Percentiles rank a stretch among this genome's conserved stretches.
These are phyloP conservation scores for Leptographium radiaticola DNA, from an alignment of 2,329 filamentous ascomycete species.

Conservation along the genomic window DNA sequence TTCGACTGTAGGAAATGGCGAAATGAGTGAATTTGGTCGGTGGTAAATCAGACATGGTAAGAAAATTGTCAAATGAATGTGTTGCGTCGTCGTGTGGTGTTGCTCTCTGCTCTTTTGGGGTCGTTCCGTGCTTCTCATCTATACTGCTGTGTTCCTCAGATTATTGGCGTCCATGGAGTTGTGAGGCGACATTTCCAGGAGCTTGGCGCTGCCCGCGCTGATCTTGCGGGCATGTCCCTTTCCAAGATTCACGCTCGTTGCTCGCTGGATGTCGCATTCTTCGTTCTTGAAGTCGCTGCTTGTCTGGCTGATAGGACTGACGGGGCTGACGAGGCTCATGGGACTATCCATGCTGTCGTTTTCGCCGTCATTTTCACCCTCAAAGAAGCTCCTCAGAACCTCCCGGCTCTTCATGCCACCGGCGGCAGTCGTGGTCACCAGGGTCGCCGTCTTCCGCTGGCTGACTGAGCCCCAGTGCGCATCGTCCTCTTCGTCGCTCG, in stretches of 20 bases:
- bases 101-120: not conserved
- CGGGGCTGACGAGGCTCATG: slow-evolving; percentile 3
- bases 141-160: slow-evolving; percentile 2
- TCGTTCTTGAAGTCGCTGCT: slow-evolving; percentile 19
- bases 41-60: slow-evolving; percentile 6
- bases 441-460: slow-evolving; percentile 39
- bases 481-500: slow-evolving; percentile 45
- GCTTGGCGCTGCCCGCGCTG: slow-evolving; percentile 64
- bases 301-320: slow-evolving; percentile 5
- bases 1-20: slow-evolving; percentile 12
- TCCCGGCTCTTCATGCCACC: slow-evolving; percentile 38
- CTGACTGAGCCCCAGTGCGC: slow-evolving; percentile 36
- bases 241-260: slow-evolving; percentile 56
- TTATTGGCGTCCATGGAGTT: slow-evolving; percentile 36
- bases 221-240: slow-evolving; percentile 56
- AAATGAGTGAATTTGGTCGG: slow-evolving; percentile 18
- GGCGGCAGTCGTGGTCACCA: slow-evolving; percentile 31
- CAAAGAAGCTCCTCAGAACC: slow-evolving; percentile 31
- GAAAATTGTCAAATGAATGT: slow-evolving; percentile 8
- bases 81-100: not conserved
- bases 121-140: not conserved
- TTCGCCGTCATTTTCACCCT: slow-evolving; percentile 22
- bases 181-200: slow-evolving; percentile 53
- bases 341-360: slow-evolving; percentile 4
- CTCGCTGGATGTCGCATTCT: slow-evolving; percentile 40